phyloP scores from a whole-genome alignment of 768 basidiomycete species.

The Fomitopsis pulvina region DNA sequence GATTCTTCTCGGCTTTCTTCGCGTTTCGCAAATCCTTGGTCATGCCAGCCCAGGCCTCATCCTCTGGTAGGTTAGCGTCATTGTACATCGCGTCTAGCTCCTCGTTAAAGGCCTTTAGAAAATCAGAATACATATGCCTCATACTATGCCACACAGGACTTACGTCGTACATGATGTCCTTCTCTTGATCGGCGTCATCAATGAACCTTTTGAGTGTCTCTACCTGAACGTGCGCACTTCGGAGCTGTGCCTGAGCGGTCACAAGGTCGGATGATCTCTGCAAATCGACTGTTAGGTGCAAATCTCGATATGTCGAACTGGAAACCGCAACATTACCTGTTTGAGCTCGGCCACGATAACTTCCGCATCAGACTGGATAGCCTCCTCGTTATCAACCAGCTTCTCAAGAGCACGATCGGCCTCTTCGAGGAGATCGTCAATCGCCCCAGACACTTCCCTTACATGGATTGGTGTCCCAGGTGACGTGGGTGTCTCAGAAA shows the following conservation, averaged over 20 bases:
- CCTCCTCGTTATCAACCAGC: slow-evolving; percentile 48
- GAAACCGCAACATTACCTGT: slow-evolving; percentile 37
- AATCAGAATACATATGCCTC: not conserved
- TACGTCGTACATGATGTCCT: slow-evolving; percentile 92
- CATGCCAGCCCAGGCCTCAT: slow-evolving; percentile 76
- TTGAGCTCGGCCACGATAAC: slow-evolving; percentile 44
- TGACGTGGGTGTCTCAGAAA: slow-evolving; percentile 1
- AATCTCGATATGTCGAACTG: not conserved
- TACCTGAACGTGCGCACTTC: slow-evolving; percentile 64
- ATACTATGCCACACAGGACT: slow-evolving; percentile 15
- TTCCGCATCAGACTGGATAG: slow-evolving; percentile 44
- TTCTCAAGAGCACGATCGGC: slow-evolving; percentile 50
- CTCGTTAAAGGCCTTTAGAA: slow-evolving; percentile 80
- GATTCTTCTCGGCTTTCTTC: slow-evolving; percentile 69
- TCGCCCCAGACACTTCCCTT: slow-evolving; percentile 34
- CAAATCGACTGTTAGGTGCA: not conserved
- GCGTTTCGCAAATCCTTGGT: slow-evolving; percentile 63
- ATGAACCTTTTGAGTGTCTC: slow-evolving; percentile 76
- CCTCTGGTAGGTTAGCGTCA: slow-evolving; percentile 73
- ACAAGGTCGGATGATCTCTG: slow-evolving; percentile 64
- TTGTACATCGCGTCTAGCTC: slow-evolving; percentile 90
- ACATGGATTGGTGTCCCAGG: slow-evolving; percentile 27
- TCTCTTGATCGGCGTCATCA: slow-evolving; percentile 73
- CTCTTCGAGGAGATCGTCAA: slow-evolving; percentile 50
- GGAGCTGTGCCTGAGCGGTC: slow-evolving; percentile 54